A percentile compares a stretch with the other conserved stretches of the same genome.
These are phyloP conservation scores for Adansonia madagascariensis DNA, from an alignment of 441 rosid species.

Conservation along the genomic window DNA sequence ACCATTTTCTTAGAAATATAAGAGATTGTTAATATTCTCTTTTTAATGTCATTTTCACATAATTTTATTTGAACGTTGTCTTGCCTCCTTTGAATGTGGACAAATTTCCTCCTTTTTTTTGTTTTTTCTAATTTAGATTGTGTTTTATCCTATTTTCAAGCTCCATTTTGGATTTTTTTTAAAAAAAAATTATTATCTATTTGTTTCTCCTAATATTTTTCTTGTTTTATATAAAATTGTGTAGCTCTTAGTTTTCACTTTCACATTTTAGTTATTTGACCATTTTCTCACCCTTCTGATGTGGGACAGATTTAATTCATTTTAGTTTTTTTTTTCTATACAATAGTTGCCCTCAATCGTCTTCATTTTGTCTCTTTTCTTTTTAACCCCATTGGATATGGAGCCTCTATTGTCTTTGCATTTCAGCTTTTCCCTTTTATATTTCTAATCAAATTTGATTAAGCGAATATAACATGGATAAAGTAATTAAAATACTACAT, in stretches of 20 bases:
- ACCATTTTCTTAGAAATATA: background rate
- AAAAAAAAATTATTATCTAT: too few relatives aligned
- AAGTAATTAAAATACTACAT: too few relatives aligned
- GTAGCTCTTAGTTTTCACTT: conserved; percentile 8
- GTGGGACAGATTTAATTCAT: conserved; percentile 6
- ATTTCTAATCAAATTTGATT: background rate
- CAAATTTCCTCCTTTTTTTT: background rate
- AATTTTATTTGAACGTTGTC: background rate
- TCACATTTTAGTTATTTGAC: background rate
- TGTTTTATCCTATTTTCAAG: background rate
- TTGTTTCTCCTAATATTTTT: too few relatives aligned
- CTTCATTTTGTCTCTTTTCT: conserved; percentile 22
- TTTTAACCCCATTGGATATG: conserved; percentile 28
- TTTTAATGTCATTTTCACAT: background rate
- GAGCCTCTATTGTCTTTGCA: conserved; percentile 29
- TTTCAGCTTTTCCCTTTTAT: conserved; percentile 19
- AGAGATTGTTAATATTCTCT: background rate
- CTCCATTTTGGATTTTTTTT: background rate
- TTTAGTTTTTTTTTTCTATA: background rate
- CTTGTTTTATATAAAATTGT: background rate
- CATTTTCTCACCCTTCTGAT: background rate
- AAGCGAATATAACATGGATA: too few relatives aligned
- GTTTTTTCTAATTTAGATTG: background rate
- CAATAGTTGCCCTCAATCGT: background rate
- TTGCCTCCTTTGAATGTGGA: background rate